phyloP scores from a whole-genome alignment of 345 rosid genomes.

The Linum tenue region DNA sequence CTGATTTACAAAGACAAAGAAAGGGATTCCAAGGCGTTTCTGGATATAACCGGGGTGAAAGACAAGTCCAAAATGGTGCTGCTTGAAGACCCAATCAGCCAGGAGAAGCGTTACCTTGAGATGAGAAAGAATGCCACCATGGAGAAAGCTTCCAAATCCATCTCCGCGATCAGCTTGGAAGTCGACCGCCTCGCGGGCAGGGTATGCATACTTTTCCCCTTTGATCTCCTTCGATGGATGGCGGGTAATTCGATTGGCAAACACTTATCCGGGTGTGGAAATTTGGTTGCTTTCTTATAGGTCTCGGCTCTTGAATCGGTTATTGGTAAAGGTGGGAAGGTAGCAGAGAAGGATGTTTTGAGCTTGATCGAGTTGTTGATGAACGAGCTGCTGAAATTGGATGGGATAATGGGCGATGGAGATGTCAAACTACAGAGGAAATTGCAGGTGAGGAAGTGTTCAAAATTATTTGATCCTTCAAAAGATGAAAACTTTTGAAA shows the following conservation, averaged over 20 bases:
- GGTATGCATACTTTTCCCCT: constrained; percentile 24
- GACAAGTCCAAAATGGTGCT: constrained; percentile 88
- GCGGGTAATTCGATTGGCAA: too few relatives aligned
- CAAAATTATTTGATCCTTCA: background rate
- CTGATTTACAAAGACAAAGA: constrained; percentile 84
- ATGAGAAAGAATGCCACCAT: constrained; percentile 73
- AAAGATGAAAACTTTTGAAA: background rate
- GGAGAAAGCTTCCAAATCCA: constrained; percentile 83
- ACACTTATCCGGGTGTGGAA: too few relatives aligned
- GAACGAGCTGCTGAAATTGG: constrained; percentile 86
- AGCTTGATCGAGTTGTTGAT: constrained; percentile 67
- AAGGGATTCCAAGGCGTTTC: constrained; percentile 83
- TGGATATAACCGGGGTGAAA: constrained; percentile 79
- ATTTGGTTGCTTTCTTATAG: constrained; percentile 23
- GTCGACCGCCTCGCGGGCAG: constrained; percentile 81
- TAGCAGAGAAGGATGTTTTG: constrained; percentile 63
- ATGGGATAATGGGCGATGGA: constrained; percentile 77
- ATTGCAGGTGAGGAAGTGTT: constrained; percentile 53
- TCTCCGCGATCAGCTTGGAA: constrained; percentile 83
- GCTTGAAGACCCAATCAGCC: constrained; percentile 77
- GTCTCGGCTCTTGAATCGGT: constrained; percentile 72
- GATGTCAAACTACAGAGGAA: constrained; percentile 92
- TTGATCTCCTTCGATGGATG: background rate
- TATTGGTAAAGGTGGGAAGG: constrained; percentile 62
- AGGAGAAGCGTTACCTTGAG: constrained; percentile 73